Conservation (phyloP, 2,329 filamentous ascomycete species). For the Sarocladium brachiariae region DNA sequence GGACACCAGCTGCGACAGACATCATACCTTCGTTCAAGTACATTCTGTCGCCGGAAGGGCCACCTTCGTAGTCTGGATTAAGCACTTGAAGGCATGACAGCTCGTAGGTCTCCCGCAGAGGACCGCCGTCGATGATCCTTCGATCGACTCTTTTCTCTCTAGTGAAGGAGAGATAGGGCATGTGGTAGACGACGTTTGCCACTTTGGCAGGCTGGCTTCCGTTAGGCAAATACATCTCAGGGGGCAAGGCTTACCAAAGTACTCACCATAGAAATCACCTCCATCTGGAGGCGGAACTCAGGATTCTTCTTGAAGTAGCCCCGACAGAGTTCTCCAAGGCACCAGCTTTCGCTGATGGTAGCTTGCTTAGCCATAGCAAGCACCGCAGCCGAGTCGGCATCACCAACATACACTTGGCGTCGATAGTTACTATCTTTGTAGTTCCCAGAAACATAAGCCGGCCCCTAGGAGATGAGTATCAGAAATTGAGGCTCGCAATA, state of each 20-base stretch:
- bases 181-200: background rate
- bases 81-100: background rate
- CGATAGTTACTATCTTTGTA: background rate
- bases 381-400: background rate
- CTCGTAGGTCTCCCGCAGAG: background rate
- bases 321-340: background rate
- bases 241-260: background rate
- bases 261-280: background rate
- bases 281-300: background rate
- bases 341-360: background rate
- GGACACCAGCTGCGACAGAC: background rate
- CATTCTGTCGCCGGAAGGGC: background rate
- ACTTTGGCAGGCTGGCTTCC: background rate
- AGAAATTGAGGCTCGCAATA: background rate
- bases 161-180: background rate
- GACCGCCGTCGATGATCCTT: background rate
- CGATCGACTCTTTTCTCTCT: background rate
- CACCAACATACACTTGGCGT: conserved; percentile 1
- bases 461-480: background rate
- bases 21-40: conserved; percentile 1
- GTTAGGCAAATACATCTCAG: background rate
- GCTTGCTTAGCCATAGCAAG: background rate
- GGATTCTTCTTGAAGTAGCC: background rate
- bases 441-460: background rate
- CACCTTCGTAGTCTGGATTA: background rate